Evolutionary conservation across 2,329 filamentous ascomycete genomes (phyloP).

Genomic region (Ophiostoma pallidulum): DNA sequence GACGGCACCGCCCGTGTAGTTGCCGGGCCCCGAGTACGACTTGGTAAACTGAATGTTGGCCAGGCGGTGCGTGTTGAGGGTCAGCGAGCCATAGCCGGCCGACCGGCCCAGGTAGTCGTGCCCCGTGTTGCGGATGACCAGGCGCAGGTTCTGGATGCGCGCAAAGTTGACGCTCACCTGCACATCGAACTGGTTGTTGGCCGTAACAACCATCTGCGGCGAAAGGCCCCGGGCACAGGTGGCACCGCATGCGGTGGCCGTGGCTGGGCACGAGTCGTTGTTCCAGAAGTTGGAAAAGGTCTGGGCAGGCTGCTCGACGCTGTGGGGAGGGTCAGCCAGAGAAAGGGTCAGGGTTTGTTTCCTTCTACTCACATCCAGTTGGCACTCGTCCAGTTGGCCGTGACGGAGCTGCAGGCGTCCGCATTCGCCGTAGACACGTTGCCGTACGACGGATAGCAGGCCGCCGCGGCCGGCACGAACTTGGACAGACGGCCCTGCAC

Average conservation of each 20-base stretch:
- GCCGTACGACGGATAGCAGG: constrained; percentile 11
- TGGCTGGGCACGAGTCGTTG: constrained; percentile 9
- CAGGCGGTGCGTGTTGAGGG: constrained; percentile 40
- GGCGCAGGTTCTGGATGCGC: constrained; percentile 28
- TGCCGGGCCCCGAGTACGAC: constrained; percentile 21
- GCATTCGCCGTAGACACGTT: constrained; percentile 27
- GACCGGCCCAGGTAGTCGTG: constrained; percentile 39
- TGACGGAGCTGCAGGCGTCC: constrained; percentile 25
- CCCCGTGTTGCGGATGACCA: constrained; percentile 36
- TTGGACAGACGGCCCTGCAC: constrained; percentile 11
- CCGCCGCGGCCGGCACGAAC: constrained; percentile 6
- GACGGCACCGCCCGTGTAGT: constrained; percentile 28
- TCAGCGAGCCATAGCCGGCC: constrained; percentile 35
- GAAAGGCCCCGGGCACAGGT: constrained; percentile 31
- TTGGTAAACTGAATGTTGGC: constrained; percentile 31
- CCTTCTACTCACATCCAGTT: constrained; percentile 25
- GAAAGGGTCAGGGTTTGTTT: background rate
- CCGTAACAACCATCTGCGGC: constrained; percentile 24
- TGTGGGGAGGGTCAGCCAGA: constrained; percentile 11
- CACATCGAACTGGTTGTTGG: constrained; percentile 21
- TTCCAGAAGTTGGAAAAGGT: constrained; percentile 18
- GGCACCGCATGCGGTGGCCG: constrained; percentile 20
- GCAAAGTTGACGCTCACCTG: constrained; percentile 34
- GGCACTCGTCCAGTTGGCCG: constrained; percentile 24
- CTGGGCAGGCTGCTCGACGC: constrained; percentile 19